Evolutionary conservation across 345 rosid genomes (phyloP).

Genomic region (Populus ilicifolia): DNA sequence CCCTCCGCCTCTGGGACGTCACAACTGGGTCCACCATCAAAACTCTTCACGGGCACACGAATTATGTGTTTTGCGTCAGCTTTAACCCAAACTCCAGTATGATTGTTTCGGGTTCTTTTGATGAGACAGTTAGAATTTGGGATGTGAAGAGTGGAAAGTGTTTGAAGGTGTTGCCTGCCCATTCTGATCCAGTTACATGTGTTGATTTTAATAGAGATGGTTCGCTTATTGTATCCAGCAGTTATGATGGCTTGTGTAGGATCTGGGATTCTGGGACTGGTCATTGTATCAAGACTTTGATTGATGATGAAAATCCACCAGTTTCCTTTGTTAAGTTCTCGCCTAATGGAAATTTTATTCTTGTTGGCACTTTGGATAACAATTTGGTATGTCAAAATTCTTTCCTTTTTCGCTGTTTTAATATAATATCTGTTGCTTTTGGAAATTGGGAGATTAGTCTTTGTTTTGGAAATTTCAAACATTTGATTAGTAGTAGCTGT

Average conservation of each 20-base stretch:
- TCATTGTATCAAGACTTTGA: slow-evolving; percentile 76
- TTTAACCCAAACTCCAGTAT: slow-evolving; percentile 85
- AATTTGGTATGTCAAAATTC: slow-evolving; percentile 50
- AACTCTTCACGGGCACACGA: slow-evolving; percentile 78
- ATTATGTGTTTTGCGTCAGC: slow-evolving; percentile 71
- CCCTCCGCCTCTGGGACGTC: slow-evolving; percentile 89
- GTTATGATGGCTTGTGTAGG: slow-evolving; percentile 86
- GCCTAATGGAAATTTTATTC: slow-evolving; percentile 88
- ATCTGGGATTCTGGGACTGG: slow-evolving; percentile 92
- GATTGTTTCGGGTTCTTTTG: slow-evolving; percentile 90
- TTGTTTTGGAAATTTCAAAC: too few relatives aligned
- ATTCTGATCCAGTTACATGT: slow-evolving; percentile 88
- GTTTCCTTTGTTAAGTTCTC: slow-evolving; percentile 85
- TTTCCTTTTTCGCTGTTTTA: neutral
- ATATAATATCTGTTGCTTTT: too few relatives aligned
- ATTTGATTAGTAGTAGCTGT: too few relatives aligned
- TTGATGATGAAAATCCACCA: slow-evolving; percentile 91
- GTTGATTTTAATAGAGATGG: slow-evolving; percentile 87
- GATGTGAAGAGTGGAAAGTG: slow-evolving; percentile 85
- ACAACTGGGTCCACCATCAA: slow-evolving; percentile 57
- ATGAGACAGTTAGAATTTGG: slow-evolving; percentile 93
- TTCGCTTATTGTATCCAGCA: slow-evolving; percentile 74
- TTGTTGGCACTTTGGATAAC: slow-evolving; percentile 83
- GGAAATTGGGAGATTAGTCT: too few relatives aligned
- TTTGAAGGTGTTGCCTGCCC: slow-evolving; percentile 85